Conservation (phyloP, 1,284 basidiomycete species). For the Leccinum idahoense region DNA sequence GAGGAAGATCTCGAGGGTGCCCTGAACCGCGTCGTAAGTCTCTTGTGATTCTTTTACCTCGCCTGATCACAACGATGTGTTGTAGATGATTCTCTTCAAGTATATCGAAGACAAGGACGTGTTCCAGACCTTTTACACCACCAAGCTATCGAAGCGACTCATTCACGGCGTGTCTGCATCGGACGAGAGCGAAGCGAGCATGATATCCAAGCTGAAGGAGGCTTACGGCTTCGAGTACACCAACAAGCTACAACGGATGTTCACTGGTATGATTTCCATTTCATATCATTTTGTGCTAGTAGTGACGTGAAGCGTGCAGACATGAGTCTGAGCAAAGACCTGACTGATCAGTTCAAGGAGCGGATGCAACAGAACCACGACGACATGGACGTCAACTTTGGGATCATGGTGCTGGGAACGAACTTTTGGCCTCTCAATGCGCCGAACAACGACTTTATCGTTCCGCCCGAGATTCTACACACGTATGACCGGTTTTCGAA, state of each 20-base stretch:
- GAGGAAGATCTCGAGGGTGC: slow-evolving; percentile 88
- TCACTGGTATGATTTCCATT: slow-evolving; percentile 64
- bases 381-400: slow-evolving; percentile 86
- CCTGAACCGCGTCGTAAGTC: slow-evolving; percentile 82
- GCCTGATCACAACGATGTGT: neutral
- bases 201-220: slow-evolving; percentile 99
- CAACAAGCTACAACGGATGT: slow-evolving; percentile 97
- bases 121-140: slow-evolving; percentile 99
- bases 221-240: slow-evolving; percentile 99
- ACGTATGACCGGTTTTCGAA: slow-evolving; percentile 91
- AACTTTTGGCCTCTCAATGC: slow-evolving; percentile 95
- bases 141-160: slow-evolving; percentile 92
- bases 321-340: slow-evolving; percentile 93
- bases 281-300: neutral
- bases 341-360: slow-evolving; percentile 96
- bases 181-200: slow-evolving; percentile 94
- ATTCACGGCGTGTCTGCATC: slow-evolving; percentile 92
- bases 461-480: slow-evolving; percentile 82
- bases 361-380: slow-evolving; percentile 83
- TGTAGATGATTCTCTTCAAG: slow-evolving; percentile 97
- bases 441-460: slow-evolving; percentile 80
- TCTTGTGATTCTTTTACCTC: neutral
- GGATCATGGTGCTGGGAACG: slow-evolving; percentile 90
- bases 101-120: slow-evolving; percentile 99
- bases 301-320: slow-evolving; percentile 45